These are phyloP conservation scores for Linanthus parryae DNA, from an alignment of 148 eudicot genomes.

Conservation along the genomic window DNA sequence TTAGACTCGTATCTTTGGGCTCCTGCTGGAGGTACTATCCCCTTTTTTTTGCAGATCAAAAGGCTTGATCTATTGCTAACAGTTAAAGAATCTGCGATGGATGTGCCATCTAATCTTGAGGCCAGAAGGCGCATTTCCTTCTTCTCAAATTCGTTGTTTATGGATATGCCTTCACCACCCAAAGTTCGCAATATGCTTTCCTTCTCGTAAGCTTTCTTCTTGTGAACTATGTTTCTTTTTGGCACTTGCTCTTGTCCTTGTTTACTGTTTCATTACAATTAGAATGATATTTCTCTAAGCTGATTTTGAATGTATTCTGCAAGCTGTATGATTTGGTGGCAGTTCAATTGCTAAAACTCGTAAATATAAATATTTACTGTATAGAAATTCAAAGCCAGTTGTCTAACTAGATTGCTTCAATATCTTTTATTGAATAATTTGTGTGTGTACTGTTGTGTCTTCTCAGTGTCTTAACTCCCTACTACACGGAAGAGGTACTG, in stretches of 20 bases:
- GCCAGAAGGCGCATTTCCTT: constrained; percentile 49
- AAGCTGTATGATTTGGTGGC: too few relatives aligned
- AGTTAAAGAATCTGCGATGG: constrained; percentile 47
- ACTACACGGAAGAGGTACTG: constrained; percentile 91
- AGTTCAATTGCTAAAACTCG: too few relatives aligned
- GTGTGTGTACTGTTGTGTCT: too few relatives aligned
- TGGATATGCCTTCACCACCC: constrained; percentile 52
- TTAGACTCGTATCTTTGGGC: neutral
- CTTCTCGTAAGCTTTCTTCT: constrained; percentile 27
- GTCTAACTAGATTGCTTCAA: too few relatives aligned
- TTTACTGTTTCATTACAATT: too few relatives aligned
- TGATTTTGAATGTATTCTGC: too few relatives aligned
- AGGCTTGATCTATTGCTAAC: constrained; percentile 41
- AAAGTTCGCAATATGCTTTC: constrained; percentile 52
- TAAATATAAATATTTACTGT: too few relatives aligned
- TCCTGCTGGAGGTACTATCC: neutral
- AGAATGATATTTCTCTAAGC: too few relatives aligned
- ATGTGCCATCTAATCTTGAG: constrained; percentile 53
- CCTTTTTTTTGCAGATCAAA: constrained; percentile 23
- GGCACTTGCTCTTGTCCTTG: neutral
- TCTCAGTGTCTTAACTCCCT: constrained; percentile 91
- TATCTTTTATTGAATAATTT: too few relatives aligned
- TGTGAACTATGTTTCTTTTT: neutral
- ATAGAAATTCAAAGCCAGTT: too few relatives aligned
- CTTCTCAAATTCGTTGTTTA: constrained; percentile 45